Evolutionary conservation across 805 yeast species (phyloP).

Genomic region (Saccharomycopsis oosterbeekiorum): DNA sequence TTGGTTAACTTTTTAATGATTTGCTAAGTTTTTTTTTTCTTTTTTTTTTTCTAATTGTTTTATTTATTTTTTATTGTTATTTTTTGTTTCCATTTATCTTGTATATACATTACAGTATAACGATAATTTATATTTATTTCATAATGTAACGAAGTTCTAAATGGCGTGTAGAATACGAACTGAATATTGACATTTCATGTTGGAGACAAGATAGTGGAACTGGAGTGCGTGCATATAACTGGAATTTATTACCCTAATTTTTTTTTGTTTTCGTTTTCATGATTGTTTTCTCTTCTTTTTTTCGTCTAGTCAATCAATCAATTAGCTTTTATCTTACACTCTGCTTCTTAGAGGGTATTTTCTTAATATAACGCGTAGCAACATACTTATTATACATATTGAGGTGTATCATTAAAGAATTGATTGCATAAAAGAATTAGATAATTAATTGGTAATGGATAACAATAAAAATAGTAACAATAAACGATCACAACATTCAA

Average conservation of each 20-base stretch:
- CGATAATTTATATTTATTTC: background rate
- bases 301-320: too few species aligned
- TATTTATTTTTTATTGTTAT: background rate
- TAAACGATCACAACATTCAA: background rate
- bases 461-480: background rate
- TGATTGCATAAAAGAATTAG: background rate
- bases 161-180: background rate
- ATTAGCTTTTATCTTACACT: background rate
- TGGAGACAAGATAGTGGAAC: background rate
- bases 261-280: background rate
- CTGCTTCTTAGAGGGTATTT: too few species aligned
- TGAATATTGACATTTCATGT: background rate
- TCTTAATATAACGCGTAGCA: too few species aligned
- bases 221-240: too few species aligned
- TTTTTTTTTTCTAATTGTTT: background rate
- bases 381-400: too few species aligned
- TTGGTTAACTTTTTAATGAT: constrained; percentile 1
- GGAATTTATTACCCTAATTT: too few species aligned
- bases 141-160: background rate
- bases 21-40: background rate
- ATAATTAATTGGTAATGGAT: background rate
- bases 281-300: background rate
- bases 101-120: background rate
- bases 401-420: too few species aligned
- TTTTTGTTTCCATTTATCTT: background rate